phyloP scores from a whole-genome alignment of 176 grass and related monocot genomes.

The Lolium multiflorum region DNA sequence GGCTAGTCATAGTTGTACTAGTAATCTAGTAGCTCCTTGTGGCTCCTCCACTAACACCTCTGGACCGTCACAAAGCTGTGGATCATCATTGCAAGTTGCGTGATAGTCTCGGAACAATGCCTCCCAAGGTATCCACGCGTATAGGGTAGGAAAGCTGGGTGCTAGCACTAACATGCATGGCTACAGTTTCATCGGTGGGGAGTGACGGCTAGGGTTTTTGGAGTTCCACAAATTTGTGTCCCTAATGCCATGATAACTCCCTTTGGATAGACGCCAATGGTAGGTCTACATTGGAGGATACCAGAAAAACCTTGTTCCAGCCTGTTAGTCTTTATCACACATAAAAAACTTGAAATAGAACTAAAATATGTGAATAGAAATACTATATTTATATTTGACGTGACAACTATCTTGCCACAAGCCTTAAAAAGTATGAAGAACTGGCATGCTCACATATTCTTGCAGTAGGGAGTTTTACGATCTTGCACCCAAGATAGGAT shows the following conservation, averaged over 20 bases:
- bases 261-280: not conserved
- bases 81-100: not conserved
- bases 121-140: not conserved
- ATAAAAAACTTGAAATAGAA: not conserved
- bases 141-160: not conserved
- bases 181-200: not conserved
- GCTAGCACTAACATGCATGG: not conserved
- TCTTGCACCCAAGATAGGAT: not conserved
- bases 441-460: not conserved
- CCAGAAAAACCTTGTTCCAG: not conserved
- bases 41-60: not conserved
- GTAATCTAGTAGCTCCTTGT: not conserved
- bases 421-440: not conserved
- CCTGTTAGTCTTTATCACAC: not conserved
- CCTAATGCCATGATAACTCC: not conserved
- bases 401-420: not conserved
- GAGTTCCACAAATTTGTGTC: not conserved
- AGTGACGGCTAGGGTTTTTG: not conserved
- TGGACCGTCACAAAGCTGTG: not conserved
- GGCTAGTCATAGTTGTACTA: not conserved
- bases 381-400: not conserved
- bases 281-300: constrained; percentile 10
- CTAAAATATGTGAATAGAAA: not conserved
- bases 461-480: not conserved
- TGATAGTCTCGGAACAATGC: not conserved